These are phyloP conservation scores for Fusarium solani-melongenae DNA, from an alignment of 2,329 filamentous ascomycete species.

Conservation along the genomic window DNA sequence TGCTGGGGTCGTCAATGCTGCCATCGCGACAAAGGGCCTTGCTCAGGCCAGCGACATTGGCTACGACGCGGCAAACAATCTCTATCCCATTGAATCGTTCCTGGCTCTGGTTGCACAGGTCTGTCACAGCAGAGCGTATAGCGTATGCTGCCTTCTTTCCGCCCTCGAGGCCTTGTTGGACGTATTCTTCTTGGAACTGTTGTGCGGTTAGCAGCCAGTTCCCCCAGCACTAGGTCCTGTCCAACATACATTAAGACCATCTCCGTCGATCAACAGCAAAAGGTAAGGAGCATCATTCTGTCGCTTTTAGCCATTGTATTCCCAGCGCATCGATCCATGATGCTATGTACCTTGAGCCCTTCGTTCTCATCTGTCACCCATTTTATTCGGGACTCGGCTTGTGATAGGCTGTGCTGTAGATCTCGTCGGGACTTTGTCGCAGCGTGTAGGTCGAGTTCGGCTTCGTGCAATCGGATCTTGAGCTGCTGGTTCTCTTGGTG, in stretches of 20 bases:
- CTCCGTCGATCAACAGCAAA: constrained; percentile 70
- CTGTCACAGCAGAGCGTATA: constrained; percentile 60
- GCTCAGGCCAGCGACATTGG: constrained; percentile 63
- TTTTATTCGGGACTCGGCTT: constrained; percentile 51
- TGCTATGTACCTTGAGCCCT: constrained; percentile 57
- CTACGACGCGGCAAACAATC: constrained; percentile 66
- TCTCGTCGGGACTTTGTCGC: constrained; percentile 61
- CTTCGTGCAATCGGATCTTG: constrained; percentile 53
- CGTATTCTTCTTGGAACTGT: constrained; percentile 68
- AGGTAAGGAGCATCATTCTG: constrained; percentile 69
- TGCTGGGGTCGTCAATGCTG: constrained; percentile 54
- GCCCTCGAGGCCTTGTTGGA: constrained; percentile 66
- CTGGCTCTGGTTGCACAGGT: constrained; percentile 57
- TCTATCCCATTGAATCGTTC: constrained; percentile 60
- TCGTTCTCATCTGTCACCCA: constrained; percentile 53
- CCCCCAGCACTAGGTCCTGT: neutral
- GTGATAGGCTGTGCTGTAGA: constrained; percentile 59
- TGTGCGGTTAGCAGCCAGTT: neutral
- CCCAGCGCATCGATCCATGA: constrained; percentile 16
- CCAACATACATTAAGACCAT: constrained; percentile 66
- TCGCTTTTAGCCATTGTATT: constrained; percentile 28
- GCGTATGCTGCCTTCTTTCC: constrained; percentile 64
- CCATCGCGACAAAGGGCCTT: constrained; percentile 62
- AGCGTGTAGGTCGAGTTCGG: constrained; percentile 62
- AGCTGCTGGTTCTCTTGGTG: constrained; percentile 58